These are phyloP conservation scores for Vickermania spadyakhi DNA, from an alignment of 208 protist species.

Conservation along the genomic window DNA sequence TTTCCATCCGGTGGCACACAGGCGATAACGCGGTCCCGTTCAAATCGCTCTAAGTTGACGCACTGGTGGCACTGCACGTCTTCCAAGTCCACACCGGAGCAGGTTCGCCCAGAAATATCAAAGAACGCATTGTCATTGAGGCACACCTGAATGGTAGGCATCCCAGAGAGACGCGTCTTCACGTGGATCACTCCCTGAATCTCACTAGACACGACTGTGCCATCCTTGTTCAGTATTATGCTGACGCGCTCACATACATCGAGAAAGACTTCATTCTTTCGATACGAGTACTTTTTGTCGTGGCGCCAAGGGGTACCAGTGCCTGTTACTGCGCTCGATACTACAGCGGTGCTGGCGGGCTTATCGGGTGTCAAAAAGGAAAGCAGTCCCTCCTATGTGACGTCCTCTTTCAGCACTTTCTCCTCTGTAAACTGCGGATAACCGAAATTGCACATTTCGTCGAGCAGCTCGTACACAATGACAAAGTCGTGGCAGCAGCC, in stretches of 20 bases:
- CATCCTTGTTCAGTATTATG: conserved; percentile 91
- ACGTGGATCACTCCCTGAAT: conserved; percentile 93
- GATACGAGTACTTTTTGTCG: conserved; percentile 94
- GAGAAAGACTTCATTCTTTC: conserved; percentile 97
- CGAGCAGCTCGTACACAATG: conserved; percentile 98
- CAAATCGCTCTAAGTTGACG: conserved; percentile 96
- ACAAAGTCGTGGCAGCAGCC: conserved; percentile 98
- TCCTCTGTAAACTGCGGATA: conserved; percentile 96
- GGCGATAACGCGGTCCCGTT: conserved; percentile 88
- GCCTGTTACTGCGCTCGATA: conserved; percentile 86
- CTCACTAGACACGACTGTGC: conserved; percentile 92
- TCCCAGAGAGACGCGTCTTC: conserved; percentile 95
- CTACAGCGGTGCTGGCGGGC: conserved; percentile 28
- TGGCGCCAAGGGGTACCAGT: conserved; percentile 94
- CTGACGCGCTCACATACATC: conserved; percentile 98
- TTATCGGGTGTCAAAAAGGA: conserved; percentile 25
- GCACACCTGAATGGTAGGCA: conserved; percentile 97
- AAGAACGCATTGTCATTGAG: conserved; percentile 96
- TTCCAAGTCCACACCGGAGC: conserved; percentile 83
- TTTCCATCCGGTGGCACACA: conserved; percentile 97
- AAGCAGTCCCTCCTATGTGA: conserved; percentile 86
- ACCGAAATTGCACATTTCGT: conserved; percentile 99
- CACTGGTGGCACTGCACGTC: conserved; percentile 99
- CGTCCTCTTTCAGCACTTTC: conserved; percentile 94
- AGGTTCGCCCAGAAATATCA: conserved; percentile 27